phyloP scores from a whole-genome alignment of 2,329 filamentous ascomycete genomes.

The Teratosphaeriaceae sp. region DNA sequence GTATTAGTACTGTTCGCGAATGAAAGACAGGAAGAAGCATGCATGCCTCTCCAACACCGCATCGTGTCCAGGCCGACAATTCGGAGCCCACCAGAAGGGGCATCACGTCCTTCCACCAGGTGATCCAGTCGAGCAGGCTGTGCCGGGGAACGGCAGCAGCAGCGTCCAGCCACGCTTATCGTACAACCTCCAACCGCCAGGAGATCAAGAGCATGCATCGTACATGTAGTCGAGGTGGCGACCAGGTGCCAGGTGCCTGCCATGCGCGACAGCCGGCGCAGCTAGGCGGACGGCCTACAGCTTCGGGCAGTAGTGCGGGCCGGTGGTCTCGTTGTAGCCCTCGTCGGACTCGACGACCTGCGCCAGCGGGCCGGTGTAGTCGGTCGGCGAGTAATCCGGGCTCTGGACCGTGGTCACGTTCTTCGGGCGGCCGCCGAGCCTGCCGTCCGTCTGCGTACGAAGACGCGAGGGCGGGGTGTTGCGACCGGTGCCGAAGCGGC shows the following conservation, averaged over 20 bases:
- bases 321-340: slow-evolving; percentile 3
- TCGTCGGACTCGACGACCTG: neutral
- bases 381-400: slow-evolving; percentile 2
- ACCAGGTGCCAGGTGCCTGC: neutral
- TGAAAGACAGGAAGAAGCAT: slow-evolving; percentile 2
- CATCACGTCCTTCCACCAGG: slow-evolving; percentile 11
- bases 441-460: slow-evolving; percentile 15
- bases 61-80: slow-evolving; percentile 4
- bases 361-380: neutral
- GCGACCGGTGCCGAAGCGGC: slow-evolving; percentile 1
- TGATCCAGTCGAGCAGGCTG: slow-evolving; percentile 6
- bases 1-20: neutral
- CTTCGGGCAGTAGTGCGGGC: neutral
- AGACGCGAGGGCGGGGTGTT: slow-evolving; percentile 14
- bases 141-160: neutral
- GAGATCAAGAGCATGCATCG: slow-evolving; percentile 9
- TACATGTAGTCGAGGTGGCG: neutral
- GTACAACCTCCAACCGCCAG: slow-evolving; percentile 10
- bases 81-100: slow-evolving; percentile 8
- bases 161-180: slow-evolving; percentile 1
- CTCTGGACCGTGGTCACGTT: slow-evolving; percentile 11
- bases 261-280: neutral
- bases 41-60: slow-evolving; percentile 4
- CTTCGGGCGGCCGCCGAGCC: slow-evolving; percentile 14
- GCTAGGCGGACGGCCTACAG: neutral